Conservation (phyloP, 345 rosid species). For the Dimocarpus longan region DNA sequence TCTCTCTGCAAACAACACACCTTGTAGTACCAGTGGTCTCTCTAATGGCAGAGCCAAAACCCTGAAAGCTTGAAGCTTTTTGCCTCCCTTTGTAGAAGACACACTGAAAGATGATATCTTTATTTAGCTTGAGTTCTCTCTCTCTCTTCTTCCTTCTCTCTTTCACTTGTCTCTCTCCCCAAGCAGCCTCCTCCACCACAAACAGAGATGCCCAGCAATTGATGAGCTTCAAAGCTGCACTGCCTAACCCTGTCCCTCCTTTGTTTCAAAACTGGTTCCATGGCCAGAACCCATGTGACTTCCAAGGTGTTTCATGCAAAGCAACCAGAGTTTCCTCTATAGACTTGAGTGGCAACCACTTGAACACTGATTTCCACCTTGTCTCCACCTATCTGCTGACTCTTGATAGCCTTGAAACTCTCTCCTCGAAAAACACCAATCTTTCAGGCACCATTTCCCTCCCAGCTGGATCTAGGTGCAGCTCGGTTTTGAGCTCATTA, state of each 20-base stretch:
- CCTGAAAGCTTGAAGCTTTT: constrained; percentile 30
- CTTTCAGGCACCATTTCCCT: constrained; percentile 63
- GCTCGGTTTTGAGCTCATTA: constrained; percentile 53
- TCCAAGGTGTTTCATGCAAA: constrained; percentile 67
- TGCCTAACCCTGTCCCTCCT: constrained; percentile 37
- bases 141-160: constrained; percentile 32
- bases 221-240: constrained; percentile 59
- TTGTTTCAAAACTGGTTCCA: constrained; percentile 63
- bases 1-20: constrained; percentile 26
- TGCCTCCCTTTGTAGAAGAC: background rate
- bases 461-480: constrained; percentile 65
- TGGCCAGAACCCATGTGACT: constrained; percentile 63
- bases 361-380: constrained; percentile 57
- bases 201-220: constrained; percentile 58
- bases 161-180: constrained; percentile 30
- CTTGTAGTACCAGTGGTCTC: constrained; percentile 10
- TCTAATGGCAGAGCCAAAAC: constrained; percentile 52
- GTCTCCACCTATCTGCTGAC: constrained; percentile 59
- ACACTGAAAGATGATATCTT: constrained; percentile 27
- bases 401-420: constrained; percentile 55
- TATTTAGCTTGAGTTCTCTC: constrained; percentile 2
- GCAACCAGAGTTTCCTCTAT: constrained; percentile 59
- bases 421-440: constrained; percentile 47
- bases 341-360: constrained; percentile 43
- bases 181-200: constrained; percentile 28